phyloP scores from a whole-genome alignment of 2,329 filamentous ascomycete species.

The Xylaria sp. region DNA sequence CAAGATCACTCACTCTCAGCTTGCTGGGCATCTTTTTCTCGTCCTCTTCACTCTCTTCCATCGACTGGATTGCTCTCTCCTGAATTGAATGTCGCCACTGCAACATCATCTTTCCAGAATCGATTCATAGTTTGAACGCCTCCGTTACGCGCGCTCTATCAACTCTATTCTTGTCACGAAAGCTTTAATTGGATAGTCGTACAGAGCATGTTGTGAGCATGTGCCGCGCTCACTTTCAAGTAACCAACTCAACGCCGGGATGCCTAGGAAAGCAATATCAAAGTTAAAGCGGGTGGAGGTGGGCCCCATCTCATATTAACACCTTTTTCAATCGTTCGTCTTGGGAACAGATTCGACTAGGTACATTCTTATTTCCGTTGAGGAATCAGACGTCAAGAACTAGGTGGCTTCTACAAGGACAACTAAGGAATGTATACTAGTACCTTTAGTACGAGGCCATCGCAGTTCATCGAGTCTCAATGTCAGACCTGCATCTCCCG shows the following conservation, averaged over 20 bases:
- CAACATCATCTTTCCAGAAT: background rate
- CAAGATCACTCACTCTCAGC: background rate
- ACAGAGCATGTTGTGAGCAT: background rate
- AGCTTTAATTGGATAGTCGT: background rate
- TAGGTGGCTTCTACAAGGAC: background rate
- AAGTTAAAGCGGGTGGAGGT: slow-evolving; percentile 17
- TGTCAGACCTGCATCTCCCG: slow-evolving; percentile 13
- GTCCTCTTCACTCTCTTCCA: slow-evolving; percentile 1
- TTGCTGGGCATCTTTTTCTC: background rate
- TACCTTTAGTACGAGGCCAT: background rate
- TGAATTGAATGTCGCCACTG: background rate
- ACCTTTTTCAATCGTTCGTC: slow-evolving; percentile 7
- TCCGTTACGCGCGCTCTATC: background rate
- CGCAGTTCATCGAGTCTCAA: background rate
- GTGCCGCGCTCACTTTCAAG: background rate
- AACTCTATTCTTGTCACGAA: background rate
- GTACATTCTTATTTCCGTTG: background rate
- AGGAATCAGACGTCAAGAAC: background rate
- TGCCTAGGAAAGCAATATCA: slow-evolving; percentile 9
- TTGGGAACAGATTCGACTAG: background rate
- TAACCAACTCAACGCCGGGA: slow-evolving; percentile 4
- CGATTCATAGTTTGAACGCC: background rate
- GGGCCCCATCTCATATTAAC: slow-evolving; percentile 26
- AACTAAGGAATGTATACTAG: background rate
- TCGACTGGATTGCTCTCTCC: background rate